These are phyloP conservation scores for Pharus latifolius DNA, from an alignment of 176 grass and related monocot species.

Conservation along the genomic window DNA sequence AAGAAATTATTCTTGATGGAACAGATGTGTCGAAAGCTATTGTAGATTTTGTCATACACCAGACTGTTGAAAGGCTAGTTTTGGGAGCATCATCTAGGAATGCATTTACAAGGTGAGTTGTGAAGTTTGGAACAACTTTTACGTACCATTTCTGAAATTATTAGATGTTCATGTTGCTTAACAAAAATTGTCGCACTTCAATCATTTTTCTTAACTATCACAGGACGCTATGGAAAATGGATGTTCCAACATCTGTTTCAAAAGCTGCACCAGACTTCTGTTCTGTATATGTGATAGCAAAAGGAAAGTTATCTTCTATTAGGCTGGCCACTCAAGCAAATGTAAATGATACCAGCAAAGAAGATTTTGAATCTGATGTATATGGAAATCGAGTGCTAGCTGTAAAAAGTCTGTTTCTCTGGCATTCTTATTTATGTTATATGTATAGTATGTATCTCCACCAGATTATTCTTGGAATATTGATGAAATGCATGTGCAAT, in stretches of 20 bases:
- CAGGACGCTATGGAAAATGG: conserved; percentile 62
- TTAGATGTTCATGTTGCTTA: not conserved
- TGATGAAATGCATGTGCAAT: conserved; percentile 1
- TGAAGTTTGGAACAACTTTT: not conserved
- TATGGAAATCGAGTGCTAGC: conserved; percentile 7
- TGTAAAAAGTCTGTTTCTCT: conserved; percentile 30
- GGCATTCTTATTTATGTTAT: not conserved
- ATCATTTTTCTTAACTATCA: not conserved
- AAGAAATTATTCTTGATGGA: conserved; percentile 66
- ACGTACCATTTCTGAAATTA: not conserved
- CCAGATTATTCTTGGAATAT: not conserved
- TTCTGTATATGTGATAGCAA: conserved; percentile 71
- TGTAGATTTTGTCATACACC: conserved; percentile 45
- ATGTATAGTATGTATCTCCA: not conserved
- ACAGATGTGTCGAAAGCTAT: conserved; percentile 58
- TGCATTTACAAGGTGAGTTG: conserved; percentile 49
- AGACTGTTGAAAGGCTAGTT: conserved; percentile 49
- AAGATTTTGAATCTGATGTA: conserved; percentile 9
- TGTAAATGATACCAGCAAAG: conserved; percentile 10
- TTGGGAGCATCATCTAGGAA: conserved; percentile 54
- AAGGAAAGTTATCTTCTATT: conserved; percentile 67
- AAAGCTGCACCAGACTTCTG: conserved; percentile 50
- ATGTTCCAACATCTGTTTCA: conserved; percentile 59
- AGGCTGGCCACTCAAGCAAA: conserved; percentile 41
- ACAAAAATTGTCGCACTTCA: not conserved